phyloP scores from a whole-genome alignment of 345 rosid genomes.

The Brassica rapa region DNA sequence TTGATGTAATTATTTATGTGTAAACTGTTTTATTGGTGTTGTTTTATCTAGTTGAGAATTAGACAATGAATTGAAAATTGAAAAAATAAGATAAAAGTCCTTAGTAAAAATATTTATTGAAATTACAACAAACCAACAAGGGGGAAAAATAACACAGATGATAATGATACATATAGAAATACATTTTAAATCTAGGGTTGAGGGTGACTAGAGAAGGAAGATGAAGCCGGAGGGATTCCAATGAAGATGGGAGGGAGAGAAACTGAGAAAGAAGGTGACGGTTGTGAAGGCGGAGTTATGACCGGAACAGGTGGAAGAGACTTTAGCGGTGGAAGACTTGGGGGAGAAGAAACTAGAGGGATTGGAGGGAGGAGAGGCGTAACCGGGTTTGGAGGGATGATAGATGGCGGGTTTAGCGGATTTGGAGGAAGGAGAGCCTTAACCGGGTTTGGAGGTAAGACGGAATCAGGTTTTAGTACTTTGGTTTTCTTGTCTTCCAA shows the following conservation, averaged over 20 bases:
- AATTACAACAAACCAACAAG: conserved; percentile 23
- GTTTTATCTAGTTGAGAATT: background rate
- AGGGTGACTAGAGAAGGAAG: conserved; percentile 38
- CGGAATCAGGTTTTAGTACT: conserved; percentile 24
- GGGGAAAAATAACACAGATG: conserved; percentile 9
- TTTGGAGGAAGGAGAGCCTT: conserved; percentile 37
- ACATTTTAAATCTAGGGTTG: conserved; percentile 21
- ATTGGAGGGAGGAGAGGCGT: conserved; percentile 37
- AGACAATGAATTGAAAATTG: conserved; percentile 4
- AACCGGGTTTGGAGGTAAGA: conserved; percentile 30
- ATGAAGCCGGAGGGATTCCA: conserved; percentile 48
- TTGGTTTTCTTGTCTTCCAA: conserved; percentile 20
- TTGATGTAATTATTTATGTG: background rate
- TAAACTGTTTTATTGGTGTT: too few relatives aligned
- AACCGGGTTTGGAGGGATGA: conserved; percentile 37
- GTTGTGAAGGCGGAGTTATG: conserved; percentile 44
- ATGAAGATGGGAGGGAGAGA: conserved; percentile 40
- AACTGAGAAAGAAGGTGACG: conserved; percentile 35
- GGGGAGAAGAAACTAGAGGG: conserved; percentile 52
- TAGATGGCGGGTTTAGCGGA: conserved; percentile 39
- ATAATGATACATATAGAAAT: conserved; percentile 26
- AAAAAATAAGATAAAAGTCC: too few relatives aligned
- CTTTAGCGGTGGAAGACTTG: conserved; percentile 52
- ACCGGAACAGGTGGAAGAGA: conserved; percentile 29
- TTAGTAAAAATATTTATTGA: conserved; percentile 14